A percentile compares a stretch with the other conserved stretches of the same genome.
Conservation (phyloP, 208 protist species). For the Trypanosoma conorhini region DNA sequence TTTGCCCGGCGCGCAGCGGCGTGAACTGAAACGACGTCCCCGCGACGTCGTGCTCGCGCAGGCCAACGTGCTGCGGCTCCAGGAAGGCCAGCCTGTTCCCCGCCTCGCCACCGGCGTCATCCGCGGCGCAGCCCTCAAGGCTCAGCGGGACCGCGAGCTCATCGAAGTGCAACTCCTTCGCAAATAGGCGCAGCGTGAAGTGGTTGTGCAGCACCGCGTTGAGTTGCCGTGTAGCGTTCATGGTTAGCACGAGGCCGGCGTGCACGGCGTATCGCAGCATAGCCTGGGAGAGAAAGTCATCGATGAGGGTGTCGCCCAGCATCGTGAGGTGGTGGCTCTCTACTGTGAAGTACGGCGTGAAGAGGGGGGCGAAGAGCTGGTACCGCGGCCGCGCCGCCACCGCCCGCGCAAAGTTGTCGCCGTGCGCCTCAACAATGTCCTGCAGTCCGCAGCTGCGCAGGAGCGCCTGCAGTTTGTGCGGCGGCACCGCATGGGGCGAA, state of each 20-base stretch:
- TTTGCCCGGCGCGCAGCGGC: constrained; percentile 68
- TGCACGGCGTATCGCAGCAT: constrained; percentile 49
- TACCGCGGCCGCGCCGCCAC: constrained; percentile 17
- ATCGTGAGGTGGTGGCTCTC: constrained; percentile 76
- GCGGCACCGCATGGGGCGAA: neutral
- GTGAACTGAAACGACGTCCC: constrained; percentile 74
- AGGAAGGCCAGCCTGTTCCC: constrained; percentile 40
- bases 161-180: constrained; percentile 67
- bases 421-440: constrained; percentile 13
- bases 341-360: constrained; percentile 58
- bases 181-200: constrained; percentile 69
- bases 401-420: constrained; percentile 2
- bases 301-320: constrained; percentile 67
- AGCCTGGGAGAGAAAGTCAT: constrained; percentile 58
- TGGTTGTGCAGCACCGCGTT: constrained; percentile 85
- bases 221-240: constrained; percentile 54
- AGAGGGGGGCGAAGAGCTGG: constrained; percentile 42
- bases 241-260: constrained; percentile 48
- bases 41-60: constrained; percentile 43
- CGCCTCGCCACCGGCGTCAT: neutral
- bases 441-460: constrained; percentile 16
- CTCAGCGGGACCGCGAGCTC: constrained; percentile 46
- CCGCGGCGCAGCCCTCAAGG: neutral
- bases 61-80: constrained; percentile 33
- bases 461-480: constrained; percentile 3